A percentile compares a stretch with the other conserved stretches of the same genome.
Evolutionary conservation across 2,329 filamentous ascomycete species (phyloP).

Genomic region (Torrubiellomyces zombiae): DNA sequence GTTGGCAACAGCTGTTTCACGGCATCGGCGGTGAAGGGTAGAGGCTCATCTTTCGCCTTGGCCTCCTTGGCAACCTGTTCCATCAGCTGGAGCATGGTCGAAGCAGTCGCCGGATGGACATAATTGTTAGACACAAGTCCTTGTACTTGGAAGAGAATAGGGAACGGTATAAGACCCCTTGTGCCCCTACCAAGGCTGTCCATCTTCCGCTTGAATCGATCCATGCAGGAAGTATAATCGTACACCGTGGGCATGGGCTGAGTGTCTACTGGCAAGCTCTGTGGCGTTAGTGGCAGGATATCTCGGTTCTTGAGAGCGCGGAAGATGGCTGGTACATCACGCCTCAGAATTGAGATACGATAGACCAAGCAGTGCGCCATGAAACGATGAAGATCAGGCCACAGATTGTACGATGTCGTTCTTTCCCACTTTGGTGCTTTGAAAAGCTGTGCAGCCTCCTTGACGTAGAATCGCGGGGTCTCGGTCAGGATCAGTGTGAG

Average conservation of each 20-base stretch:
- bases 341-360: slow-evolving; percentile 6
- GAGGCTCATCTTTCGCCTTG: slow-evolving; percentile 9
- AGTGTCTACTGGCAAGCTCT: slow-evolving; percentile 7
- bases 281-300: slow-evolving; percentile 9
- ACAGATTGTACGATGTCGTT: slow-evolving; percentile 10
- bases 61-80: slow-evolving; percentile 11
- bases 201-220: slow-evolving; percentile 16
- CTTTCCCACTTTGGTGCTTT: slow-evolving; percentile 16
- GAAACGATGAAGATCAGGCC: slow-evolving; percentile 14
- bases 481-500: slow-evolving; percentile 34
- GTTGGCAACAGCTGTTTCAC: slow-evolving; percentile 33
- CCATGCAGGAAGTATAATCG: slow-evolving; percentile 11
- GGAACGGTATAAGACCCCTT: slow-evolving; percentile 25
- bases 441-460: too few relatives aligned
- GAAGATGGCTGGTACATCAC: slow-evolving; percentile 6
- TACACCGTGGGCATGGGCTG: slow-evolving; percentile 3
- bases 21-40: slow-evolving; percentile 32
- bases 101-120: slow-evolving; percentile 36
- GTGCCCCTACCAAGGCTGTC: slow-evolving; percentile 7
- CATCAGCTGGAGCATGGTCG: slow-evolving; percentile 28
- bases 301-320: slow-evolving; percentile 9
- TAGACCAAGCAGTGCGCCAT: slow-evolving; percentile 29
- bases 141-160: slow-evolving; percentile 44
- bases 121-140: slow-evolving; percentile 46
- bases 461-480: slow-evolving; percentile 31